phyloP scores from a whole-genome alignment of 208 protist species.

The Phytomonas francai region DNA sequence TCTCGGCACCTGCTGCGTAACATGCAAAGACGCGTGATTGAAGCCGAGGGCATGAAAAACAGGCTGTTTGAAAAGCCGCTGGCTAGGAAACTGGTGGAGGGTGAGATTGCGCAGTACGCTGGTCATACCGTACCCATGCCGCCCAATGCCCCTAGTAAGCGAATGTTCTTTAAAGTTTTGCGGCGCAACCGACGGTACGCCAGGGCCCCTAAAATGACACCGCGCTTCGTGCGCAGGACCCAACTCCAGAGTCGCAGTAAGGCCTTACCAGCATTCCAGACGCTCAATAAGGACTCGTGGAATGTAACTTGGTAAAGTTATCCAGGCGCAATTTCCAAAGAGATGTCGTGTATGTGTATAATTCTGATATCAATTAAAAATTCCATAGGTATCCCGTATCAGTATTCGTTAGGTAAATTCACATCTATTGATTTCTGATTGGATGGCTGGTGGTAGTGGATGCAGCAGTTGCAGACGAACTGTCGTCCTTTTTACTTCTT shows the following conservation, averaged over 20 bases:
- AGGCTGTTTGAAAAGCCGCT: slow-evolving; percentile 67
- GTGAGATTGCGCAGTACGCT: slow-evolving; percentile 58
- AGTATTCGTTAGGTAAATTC: not conserved
- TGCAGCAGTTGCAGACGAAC: too few relatives aligned
- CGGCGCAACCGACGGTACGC: slow-evolving; percentile 51
- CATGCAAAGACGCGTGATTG: slow-evolving; percentile 40
- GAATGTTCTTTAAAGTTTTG: slow-evolving; percentile 63
- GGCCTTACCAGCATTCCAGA: slow-evolving; percentile 39
- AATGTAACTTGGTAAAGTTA: slow-evolving; percentile 76
- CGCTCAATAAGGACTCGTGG: slow-evolving; percentile 71
- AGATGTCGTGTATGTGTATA: not conserved
- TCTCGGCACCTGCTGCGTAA: slow-evolving; percentile 59
- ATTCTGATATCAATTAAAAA: slow-evolving; percentile 5
- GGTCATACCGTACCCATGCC: slow-evolving; percentile 72
- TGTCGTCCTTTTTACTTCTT: not conserved
- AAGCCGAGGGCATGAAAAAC: slow-evolving; percentile 35
- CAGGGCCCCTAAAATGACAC: slow-evolving; percentile 38
- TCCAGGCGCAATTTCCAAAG: not conserved
- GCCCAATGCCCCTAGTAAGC: slow-evolving; percentile 56
- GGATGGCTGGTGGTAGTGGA: not conserved
- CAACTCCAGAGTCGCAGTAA: slow-evolving; percentile 3
- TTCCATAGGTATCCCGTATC: not conserved
- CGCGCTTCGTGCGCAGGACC: slow-evolving; percentile 33
- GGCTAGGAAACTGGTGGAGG: slow-evolving; percentile 45
- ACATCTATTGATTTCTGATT: not conserved